A percentile compares a stretch with the other conserved stretches of the same genome.
phyloP scores from a whole-genome alignment of 2,329 filamentous ascomycete genomes.

The Trichoderma sp. region DNA sequence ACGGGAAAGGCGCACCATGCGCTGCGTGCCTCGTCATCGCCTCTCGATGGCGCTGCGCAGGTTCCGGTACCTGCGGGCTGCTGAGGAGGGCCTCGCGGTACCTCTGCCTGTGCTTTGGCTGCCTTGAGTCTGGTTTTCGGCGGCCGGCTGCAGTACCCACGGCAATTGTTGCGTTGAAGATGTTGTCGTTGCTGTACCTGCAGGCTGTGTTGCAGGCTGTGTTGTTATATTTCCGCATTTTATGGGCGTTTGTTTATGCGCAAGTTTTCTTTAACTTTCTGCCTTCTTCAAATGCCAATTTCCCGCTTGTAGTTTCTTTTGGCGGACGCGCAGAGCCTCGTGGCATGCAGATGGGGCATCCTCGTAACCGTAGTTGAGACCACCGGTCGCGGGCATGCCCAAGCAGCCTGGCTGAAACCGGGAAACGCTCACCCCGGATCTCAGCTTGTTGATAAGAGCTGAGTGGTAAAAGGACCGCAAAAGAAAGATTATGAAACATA shows the following conservation, averaged over 20 bases:
- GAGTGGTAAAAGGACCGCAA: neutral
- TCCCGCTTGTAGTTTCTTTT: neutral
- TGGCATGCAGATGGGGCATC: neutral
- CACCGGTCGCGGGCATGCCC: neutral
- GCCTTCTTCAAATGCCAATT: neutral
- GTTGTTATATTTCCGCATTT: neutral
- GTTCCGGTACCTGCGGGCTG: slow-evolving; percentile 31
- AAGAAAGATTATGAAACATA: neutral
- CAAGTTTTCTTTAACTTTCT: neutral
- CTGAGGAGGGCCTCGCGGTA: slow-evolving; percentile 27
- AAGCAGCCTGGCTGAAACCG: slow-evolving; percentile 8
- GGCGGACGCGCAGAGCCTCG: neutral
- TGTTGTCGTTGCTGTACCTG: neutral
- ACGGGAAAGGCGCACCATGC: slow-evolving; percentile 27
- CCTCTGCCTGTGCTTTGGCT: neutral
- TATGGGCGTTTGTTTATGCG: neutral
- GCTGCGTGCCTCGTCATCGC: slow-evolving; percentile 48
- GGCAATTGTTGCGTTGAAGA: neutral
- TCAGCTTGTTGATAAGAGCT: neutral
- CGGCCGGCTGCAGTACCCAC: slow-evolving; percentile 9
- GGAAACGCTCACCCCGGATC: neutral
- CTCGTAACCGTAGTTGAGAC: neutral
- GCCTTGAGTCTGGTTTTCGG: neutral
- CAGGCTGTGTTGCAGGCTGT: neutral
- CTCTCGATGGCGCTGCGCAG: slow-evolving; percentile 33